These are phyloP conservation scores for Schizosaccharomyces osmophilus DNA, from an alignment of 805 yeast genomes.

Conservation along the genomic window DNA sequence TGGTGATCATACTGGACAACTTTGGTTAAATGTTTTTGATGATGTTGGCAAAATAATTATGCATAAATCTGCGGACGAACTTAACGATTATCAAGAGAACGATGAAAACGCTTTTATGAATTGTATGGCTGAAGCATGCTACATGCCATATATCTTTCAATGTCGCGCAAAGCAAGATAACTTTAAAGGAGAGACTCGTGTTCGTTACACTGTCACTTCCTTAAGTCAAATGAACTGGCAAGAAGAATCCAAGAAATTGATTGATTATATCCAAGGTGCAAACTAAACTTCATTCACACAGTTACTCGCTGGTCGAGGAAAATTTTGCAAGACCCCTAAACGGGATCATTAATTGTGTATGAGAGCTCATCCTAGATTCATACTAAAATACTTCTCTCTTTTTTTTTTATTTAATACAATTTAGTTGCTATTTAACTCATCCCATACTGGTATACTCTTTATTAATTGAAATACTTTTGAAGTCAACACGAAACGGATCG, in stretches of 20 bases:
- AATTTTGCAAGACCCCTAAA: no score
- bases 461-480: no score
- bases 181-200: constrained; percentile 53
- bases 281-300: background rate
- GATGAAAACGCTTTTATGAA: constrained; percentile 16
- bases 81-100: constrained; percentile 16
- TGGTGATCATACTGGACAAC: constrained; percentile 58
- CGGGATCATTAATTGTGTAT: no score
- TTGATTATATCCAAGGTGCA: background rate
- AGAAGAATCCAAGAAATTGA: constrained; percentile 9
- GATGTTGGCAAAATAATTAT: constrained; percentile 51
- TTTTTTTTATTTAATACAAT: no score
- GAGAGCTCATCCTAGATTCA: no score
- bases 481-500: no score
- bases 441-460: no score
- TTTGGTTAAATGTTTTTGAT: constrained; percentile 74
- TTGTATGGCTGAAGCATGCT: constrained; percentile 25
- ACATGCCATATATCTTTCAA: constrained; percentile 51
- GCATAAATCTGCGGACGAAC: constrained; percentile 38
- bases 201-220: constrained; percentile 45
- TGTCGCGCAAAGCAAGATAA: constrained; percentile 62
- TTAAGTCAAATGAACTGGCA: constrained; percentile 15
- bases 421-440: no score
- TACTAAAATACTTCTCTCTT: no score
- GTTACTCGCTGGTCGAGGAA: background rate